Base-by-base conservation (phyloP, 495 filamentous ascomycete genomes). In the Hypoxylon subgilvum region DNA sequence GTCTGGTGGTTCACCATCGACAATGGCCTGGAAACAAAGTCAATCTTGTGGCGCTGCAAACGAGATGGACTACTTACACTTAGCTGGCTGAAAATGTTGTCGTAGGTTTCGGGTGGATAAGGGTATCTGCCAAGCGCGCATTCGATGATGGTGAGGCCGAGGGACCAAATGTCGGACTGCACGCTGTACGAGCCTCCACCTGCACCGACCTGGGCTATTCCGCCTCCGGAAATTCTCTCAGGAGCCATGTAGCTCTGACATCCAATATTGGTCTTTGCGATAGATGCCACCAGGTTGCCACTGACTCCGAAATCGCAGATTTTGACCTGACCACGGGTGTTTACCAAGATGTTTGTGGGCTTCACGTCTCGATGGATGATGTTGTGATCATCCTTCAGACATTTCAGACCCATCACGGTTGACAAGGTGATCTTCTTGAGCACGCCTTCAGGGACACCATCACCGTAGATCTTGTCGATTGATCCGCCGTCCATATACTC, bases 231-330 rank as follows among this genome's bases (percentile, higher is more conserved):
- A 52, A 99, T 99, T 45, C 94, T 82, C 70, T 99, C 94, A 2
- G 94, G 94, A 0, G 94, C 94, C 94, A 99, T 99, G 76, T 99
- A 99, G 72, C 92, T 96, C 70, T 99, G 94, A 67, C 94, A 99
- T 16, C 94, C 94, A 60, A 99, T 99, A 69, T 99, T 99, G 17
- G 94, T 99, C 74, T 96, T 97, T 16, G 94, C 94, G 61, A 97
- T 97, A 75, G 90, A 96, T 2, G 94, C 92, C 17, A 99, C 94
- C 9, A 99, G 75, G 66, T 99, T 99, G 28, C 94, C 94, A 45
- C 89, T 94, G 7, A 99, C 94, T 64, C 94, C 94, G 68, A 99
- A 99, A 72, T 99, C 94, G 74, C 94, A 99, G 42, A 99, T 96
- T 73, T 99, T 99, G 72, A 97, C 79, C 66, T 97, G 92, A 1